phyloP scores from a whole-genome alignment of 495 filamentous ascomycete species.

The Astrothelium macrocarpum region DNA sequence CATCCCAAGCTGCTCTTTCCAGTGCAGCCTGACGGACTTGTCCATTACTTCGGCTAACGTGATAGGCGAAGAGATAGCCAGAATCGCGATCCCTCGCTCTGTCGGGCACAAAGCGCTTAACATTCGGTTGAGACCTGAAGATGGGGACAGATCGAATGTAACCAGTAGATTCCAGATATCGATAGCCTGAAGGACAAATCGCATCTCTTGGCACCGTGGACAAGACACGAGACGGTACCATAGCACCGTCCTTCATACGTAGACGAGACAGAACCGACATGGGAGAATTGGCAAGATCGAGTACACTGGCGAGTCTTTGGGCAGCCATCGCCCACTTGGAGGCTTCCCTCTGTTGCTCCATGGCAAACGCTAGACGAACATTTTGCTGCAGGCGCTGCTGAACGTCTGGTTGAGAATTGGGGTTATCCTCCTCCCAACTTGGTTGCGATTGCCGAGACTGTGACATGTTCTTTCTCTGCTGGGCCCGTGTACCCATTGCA shows the following conservation, averaged over 20 bases:
- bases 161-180: not conserved
- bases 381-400: not conserved
- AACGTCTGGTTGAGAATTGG: not conserved
- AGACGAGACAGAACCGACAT: not conserved
- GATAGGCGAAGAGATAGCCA: not conserved
- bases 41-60: not conserved
- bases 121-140: not conserved
- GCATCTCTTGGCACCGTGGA: not conserved
- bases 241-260: not conserved
- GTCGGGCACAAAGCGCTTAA: not conserved
- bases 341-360: slow-evolving; percentile 2
- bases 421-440: not conserved
- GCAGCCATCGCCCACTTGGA: not conserved
- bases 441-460: not conserved
- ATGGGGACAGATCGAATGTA: not conserved
- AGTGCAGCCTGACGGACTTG: not conserved
- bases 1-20: slow-evolving; percentile 1
- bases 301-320: not conserved
- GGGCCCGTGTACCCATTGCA: not conserved
- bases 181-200: not conserved
- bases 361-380: not conserved
- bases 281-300: not conserved
- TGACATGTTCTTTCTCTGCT: not conserved
- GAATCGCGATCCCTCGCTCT: not conserved
- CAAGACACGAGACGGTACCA: not conserved